phyloP scores from a whole-genome alignment of 106 monocot species.

The Acorus gramineus region DNA sequence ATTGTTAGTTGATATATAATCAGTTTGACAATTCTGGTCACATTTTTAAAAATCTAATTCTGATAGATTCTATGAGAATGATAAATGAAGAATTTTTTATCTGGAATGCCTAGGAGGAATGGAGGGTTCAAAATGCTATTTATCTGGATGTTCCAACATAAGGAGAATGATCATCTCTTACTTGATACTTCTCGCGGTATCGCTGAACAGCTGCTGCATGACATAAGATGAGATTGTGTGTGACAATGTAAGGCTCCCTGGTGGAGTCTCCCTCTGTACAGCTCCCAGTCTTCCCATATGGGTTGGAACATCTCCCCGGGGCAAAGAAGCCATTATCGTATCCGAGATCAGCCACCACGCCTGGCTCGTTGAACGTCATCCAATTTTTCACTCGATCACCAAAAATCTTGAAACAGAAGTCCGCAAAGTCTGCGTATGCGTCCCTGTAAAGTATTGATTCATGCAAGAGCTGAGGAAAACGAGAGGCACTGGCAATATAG shows the following conservation, averaged over 20 bases:
- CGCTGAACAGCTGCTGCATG: constrained; percentile 74
- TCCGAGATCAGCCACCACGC: constrained; percentile 80
- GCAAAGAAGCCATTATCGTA: constrained; percentile 72
- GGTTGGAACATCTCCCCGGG: constrained; percentile 73
- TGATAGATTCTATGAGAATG: no score
- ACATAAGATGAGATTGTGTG: constrained; percentile 72
- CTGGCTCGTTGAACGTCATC: constrained; percentile 92
- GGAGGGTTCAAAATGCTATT: no score
- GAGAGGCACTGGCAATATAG: no score
- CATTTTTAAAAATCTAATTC: no score
- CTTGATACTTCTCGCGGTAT: constrained; percentile 92
- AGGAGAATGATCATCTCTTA: constrained; percentile 1
- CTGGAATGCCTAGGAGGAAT: no score
- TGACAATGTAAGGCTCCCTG: constrained; percentile 84
- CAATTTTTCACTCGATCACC: constrained; percentile 97
- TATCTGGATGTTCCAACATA: background rate
- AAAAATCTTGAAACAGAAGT: constrained; percentile 89
- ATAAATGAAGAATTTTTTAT: no score
- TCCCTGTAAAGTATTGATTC: constrained; percentile 29
- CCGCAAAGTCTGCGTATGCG: constrained; percentile 71
- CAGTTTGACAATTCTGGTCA: no score
- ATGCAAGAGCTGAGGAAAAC: no score
- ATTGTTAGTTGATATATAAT: no score
- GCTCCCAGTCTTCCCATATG: constrained; percentile 20
- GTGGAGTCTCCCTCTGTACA: constrained; percentile 67